Evolutionary conservation across 441 rosid genomes (phyloP), one percentile per base, ranked within the genome.

Genomic region (Syzygium syzygioides): DNA sequence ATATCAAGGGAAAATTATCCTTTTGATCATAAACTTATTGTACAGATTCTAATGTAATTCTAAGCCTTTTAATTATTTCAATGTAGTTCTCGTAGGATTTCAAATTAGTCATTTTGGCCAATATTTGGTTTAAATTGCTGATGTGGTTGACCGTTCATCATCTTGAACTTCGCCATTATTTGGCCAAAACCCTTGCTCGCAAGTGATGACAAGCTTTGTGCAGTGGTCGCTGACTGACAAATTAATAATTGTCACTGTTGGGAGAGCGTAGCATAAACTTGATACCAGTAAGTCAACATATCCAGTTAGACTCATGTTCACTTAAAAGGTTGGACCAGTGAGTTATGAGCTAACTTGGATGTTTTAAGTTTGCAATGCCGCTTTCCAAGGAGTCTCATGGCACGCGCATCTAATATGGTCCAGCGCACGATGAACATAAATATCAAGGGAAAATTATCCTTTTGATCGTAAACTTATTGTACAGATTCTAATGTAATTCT

Each of bases 41-140:
- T 62, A n/a, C 0, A 34, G 14, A n/a, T 28, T 14, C 7, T 17
- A 14, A 62, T n/a, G 2, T 62, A 64, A 18, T 30, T 4, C 1
- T 64, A 64, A 30, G 17, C 3, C 1, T 30, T 64, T 64, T 9
- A 30, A 64, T 64, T 15, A 30, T 64, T 15, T 7, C 11, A 64
- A 0, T 3, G 19, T n/a, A 30, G 5, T 64, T 30, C 0, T 15
- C 0, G 15, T 15, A 11, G 15, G 30, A 64, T 30, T 64, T 6
- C 76, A 64, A 30, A 3, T 34, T 34, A 30, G 14, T 9, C 20
- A 17, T 64, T 30, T 1, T 0, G 3, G 3, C 11, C 76, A 64
- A 15, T 15, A 7, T n/a, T 64, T 20, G 1, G 1, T 64, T 15
- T 17, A 2, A 30, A 15, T 14, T 62, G 10, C 0, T 59, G 0